Conservation (phyloP, 2,329 filamentous ascomycete genomes). For the Neospermospora avenae region DNA sequence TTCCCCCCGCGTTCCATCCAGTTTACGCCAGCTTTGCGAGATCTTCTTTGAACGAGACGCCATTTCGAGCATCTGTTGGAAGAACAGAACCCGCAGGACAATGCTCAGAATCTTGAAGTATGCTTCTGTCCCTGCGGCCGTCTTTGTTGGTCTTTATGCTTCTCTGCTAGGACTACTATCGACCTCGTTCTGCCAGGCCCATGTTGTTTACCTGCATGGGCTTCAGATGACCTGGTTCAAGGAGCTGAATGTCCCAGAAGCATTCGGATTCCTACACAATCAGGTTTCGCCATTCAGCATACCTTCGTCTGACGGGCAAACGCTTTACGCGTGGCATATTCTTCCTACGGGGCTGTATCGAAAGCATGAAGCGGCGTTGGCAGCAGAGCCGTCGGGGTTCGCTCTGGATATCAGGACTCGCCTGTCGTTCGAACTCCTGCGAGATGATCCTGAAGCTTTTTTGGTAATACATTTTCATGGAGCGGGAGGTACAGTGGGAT, state of each 20-base stretch:
- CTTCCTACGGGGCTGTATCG: conserved; percentile 74
- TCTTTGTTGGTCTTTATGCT: conserved; percentile 39
- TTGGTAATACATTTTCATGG: conserved; percentile 49
- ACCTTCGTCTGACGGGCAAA: conserved; percentile 67
- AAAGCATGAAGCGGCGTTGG: conserved; percentile 61
- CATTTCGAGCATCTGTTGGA: neutral
- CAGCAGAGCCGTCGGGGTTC: conserved; percentile 38
- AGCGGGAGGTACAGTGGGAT: conserved; percentile 54
- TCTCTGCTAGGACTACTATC: conserved; percentile 45
- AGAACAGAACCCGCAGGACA: neutral
- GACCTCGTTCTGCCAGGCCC: conserved; percentile 43
- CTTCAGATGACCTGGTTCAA: conserved; percentile 69
- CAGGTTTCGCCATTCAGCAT: conserved; percentile 85
- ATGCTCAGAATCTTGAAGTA: conserved; percentile 15
- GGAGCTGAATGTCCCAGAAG: conserved; percentile 70
- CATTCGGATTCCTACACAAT: conserved; percentile 71
- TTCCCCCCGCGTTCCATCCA: neutral
- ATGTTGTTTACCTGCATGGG: conserved; percentile 75
- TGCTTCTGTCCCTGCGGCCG: conserved; percentile 27
- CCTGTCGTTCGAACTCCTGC: conserved; percentile 55
- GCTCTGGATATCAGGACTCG: conserved; percentile 14
- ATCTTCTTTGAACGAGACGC: neutral
- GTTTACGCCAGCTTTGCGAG: neutral
- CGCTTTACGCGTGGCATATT: conserved; percentile 84
- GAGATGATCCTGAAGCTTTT: conserved; percentile 57